Base-by-base conservation (phyloP, 768 basidiomycete species). In the Tulasnella sp. region DNA sequence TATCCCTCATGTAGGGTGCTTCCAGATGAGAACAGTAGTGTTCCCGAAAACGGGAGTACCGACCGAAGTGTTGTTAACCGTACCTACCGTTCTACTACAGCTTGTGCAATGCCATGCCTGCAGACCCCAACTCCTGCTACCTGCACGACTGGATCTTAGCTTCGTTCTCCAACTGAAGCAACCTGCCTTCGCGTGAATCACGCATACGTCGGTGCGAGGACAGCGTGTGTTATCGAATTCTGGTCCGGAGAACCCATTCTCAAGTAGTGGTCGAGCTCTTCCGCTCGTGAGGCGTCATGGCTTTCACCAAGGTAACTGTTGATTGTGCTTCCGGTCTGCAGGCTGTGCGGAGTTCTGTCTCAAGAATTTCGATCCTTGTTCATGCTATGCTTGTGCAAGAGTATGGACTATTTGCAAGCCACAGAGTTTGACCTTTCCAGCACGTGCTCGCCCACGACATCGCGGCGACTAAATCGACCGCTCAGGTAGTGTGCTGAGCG, bases 351-450 rank as follows among this genome's bases (percentile, higher is more conserved):
- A 51, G 16, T 15, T 77, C 23, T 79, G 78, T 55, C 40, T 78
- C 42, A 32, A 37, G 20, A 44, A 57, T 5, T 40, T 2, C 61
- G 51, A 35, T n/a, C 80, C 85, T 26, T 88, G 84, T 51, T 81
- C 79, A 78, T 93, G 92, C 84, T 18, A 39, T 94, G 93, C 81
- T 84, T 91, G 40, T 92, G 91, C 87, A 83, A 84, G 11, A 85
- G 84, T 82, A 0, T 80, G 11, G 40, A 32, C n/a, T 77, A 70
- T 39, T 13, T 77, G 23, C 39, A 15, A 4, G 5, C 61, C 18
- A 70, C 76, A 18, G 23, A 46, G 20, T 1, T 37, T 11, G 46
- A 67, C 67, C 15, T 77, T 57, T 20, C 16, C 13, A n/a, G 23
- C 37, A 37, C 11, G 9, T 77, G 76, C 61, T 18, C 70, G 18